These are phyloP conservation scores for Phytophthora sojae DNA, from an alignment of 352 stramenopile species.

Conservation along the genomic window DNA sequence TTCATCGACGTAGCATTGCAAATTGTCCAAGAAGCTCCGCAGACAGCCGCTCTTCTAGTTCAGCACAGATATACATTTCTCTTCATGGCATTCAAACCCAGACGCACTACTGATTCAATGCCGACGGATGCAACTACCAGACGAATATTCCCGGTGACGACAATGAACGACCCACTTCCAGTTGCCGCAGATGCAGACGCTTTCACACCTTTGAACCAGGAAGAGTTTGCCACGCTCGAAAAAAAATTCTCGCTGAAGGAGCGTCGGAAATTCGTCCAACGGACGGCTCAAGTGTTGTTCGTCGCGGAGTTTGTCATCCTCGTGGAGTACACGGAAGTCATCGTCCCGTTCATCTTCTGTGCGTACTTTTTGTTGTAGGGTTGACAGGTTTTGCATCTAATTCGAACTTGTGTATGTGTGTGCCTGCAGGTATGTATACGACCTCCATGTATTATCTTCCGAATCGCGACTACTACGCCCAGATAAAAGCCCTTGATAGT, in stretches of 20 bases:
- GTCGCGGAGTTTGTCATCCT: not conserved
- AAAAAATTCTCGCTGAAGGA: not conserved
- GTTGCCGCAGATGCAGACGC: not conserved
- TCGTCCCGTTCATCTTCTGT: constrained; percentile 1
- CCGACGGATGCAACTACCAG: not conserved
- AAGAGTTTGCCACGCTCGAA: not conserved
- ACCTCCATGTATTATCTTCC: not conserved
- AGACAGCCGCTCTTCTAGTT: not conserved
- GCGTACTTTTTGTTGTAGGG: not conserved
- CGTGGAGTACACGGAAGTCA: not conserved
- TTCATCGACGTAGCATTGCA: not conserved
- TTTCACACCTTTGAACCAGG: too few relatives aligned
- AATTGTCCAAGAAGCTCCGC: not conserved
- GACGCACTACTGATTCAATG: not conserved
- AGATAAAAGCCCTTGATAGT: not conserved
- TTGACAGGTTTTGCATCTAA: not conserved
- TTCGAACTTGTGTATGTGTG: not conserved
- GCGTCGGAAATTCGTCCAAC: too few relatives aligned
- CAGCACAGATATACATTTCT: not conserved
- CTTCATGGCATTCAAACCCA: not conserved
- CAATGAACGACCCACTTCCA: not conserved
- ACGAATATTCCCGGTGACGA: not conserved
- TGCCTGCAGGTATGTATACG: not conserved
- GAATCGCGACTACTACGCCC: not conserved
- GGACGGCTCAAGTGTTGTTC: not conserved